These are phyloP conservation scores for Fusarium transvaalense DNA, from an alignment of 2,329 filamentous ascomycete genomes.

Conservation along the genomic window DNA sequence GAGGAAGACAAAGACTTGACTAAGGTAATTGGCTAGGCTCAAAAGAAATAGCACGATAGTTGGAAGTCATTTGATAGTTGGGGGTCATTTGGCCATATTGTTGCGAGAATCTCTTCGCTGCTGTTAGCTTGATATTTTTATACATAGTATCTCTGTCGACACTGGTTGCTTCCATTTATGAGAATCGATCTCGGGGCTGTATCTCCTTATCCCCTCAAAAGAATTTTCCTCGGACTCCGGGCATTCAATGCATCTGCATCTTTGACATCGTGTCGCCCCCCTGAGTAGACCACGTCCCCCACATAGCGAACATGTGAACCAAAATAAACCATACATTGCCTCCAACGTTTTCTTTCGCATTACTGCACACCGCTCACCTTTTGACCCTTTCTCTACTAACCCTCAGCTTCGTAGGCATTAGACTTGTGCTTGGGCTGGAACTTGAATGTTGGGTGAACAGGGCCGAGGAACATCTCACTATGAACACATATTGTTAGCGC, in stretches of 20 bases:
- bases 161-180: background rate
- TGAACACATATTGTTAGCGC: constrained; percentile 35
- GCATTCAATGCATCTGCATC: background rate
- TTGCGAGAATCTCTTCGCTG: background rate
- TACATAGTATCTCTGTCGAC: background rate
- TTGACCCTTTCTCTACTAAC: constrained; percentile 54
- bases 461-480: constrained; percentile 98
- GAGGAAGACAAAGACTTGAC: background rate
- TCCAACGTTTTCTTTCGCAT: background rate
- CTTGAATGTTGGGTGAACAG: constrained; percentile 88
- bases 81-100: background rate
- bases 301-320: constrained; percentile 9
- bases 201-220: background rate
- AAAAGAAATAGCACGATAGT: background rate
- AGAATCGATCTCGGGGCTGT: background rate
- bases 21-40: background rate
- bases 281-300: background rate
- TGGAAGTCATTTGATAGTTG: background rate
- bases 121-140: background rate
- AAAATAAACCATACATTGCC: background rate
- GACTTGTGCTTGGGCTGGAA: constrained; percentile 99
- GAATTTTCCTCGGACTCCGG: background rate
- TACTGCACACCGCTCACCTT: constrained; percentile 1
- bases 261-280: background rate
- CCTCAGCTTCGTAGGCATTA: constrained; percentile 86